Evolutionary conservation across 2,329 filamentous ascomycete genomes (phyloP).

Genomic region (Dothiorella sarmentorum): DNA sequence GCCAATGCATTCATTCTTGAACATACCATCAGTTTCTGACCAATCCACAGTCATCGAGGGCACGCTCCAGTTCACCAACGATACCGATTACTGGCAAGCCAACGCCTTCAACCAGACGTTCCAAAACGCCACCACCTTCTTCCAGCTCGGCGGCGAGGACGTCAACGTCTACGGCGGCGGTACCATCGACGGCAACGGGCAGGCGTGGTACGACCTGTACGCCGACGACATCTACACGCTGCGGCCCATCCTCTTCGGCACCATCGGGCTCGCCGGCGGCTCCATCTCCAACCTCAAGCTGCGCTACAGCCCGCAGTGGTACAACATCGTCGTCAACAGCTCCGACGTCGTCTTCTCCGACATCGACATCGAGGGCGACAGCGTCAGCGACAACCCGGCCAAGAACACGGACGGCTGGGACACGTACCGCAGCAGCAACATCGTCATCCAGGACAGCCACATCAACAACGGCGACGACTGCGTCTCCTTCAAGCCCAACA

Average conservation of each 20-base stretch:
- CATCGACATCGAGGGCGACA: slow-evolving; percentile 57
- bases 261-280: slow-evolving; percentile 56
- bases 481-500: slow-evolving; percentile 72
- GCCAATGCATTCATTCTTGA: not conserved
- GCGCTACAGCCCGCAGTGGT: slow-evolving; percentile 60
- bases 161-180: slow-evolving; percentile 67
- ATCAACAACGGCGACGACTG: slow-evolving; percentile 68
- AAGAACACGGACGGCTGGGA: slow-evolving; percentile 61
- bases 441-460: slow-evolving; percentile 65
- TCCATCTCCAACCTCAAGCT: slow-evolving; percentile 59
- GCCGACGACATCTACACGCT: slow-evolving; percentile 55
- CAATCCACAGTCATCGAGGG: slow-evolving; percentile 52
- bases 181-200: slow-evolving; percentile 61
- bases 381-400: slow-evolving; percentile 51
- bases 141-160: slow-evolving; percentile 62
- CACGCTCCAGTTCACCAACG: slow-evolving; percentile 60
- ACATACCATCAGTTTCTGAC: not conserved
- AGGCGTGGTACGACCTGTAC: slow-evolving; percentile 63
- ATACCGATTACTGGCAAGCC: slow-evolving; percentile 66
- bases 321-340: slow-evolving; percentile 64
- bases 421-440: slow-evolving; percentile 58
- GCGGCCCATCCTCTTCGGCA: slow-evolving; percentile 57
- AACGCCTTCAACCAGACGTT: slow-evolving; percentile 62
- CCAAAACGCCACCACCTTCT: slow-evolving; percentile 66
- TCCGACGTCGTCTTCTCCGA: slow-evolving; percentile 62